Evolutionary conservation across 495 filamentous ascomycete species (phyloP).

Genomic region (Recurvomyces mirabilis): DNA sequence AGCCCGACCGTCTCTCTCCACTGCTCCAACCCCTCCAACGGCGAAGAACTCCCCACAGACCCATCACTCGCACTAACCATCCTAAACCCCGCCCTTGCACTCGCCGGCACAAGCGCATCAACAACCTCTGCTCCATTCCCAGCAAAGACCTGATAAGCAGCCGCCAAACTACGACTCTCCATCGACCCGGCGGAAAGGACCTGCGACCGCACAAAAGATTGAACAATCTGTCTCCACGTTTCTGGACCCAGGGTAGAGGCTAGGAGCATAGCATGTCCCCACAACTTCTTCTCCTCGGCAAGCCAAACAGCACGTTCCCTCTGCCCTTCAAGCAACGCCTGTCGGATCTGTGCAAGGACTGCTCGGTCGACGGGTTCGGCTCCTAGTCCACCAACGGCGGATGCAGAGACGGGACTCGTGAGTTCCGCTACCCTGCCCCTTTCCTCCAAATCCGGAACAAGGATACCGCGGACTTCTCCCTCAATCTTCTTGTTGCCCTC

Average conservation of each 20-base stretch:
- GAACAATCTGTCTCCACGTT: constrained; percentile 83
- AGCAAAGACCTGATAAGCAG: constrained; percentile 84
- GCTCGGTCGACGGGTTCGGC: constrained; percentile 55
- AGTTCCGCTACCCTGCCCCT: constrained; percentile 19
- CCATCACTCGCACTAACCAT: constrained; percentile 63
- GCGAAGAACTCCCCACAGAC: constrained; percentile 54
- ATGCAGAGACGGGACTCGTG: constrained; percentile 15
- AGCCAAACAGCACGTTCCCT: constrained; percentile 86
- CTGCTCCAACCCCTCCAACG: constrained; percentile 72
- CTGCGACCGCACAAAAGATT: constrained; percentile 88
- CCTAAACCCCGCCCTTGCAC: constrained; percentile 82
- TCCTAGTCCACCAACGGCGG: constrained; percentile 24
- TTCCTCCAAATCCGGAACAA: constrained; percentile 52
- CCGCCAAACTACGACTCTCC: constrained; percentile 77
- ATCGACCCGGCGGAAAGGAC: no score
- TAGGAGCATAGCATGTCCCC: constrained; percentile 92
- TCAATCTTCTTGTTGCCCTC: constrained; percentile 66
- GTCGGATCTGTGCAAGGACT: constrained; percentile 57
- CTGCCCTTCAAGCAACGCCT: constrained; percentile 63
- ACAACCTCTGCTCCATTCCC: constrained; percentile 90
- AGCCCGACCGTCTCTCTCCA: constrained; percentile 87
- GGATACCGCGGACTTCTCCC: constrained; percentile 55
- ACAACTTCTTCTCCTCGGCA: constrained; percentile 85
- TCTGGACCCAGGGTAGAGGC: constrained; percentile 58
- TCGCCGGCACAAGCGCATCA: constrained; percentile 91